Percentiles rank a stretch among this genome's conserved stretches.
These are phyloP conservation scores for Petunia axillaris DNA, from an alignment of 257 asterid genomes.

Conservation along the genomic window DNA sequence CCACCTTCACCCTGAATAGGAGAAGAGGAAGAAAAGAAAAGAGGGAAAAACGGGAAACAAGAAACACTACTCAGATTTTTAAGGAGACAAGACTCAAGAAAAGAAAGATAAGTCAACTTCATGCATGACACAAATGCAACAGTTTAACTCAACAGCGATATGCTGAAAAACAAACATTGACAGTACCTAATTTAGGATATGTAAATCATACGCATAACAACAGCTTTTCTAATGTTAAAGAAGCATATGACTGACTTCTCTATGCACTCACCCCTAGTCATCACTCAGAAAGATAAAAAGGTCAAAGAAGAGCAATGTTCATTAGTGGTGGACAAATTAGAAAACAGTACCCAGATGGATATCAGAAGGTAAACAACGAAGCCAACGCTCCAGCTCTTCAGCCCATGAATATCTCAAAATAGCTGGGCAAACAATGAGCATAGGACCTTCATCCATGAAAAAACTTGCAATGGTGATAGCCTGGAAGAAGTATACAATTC, in stretches of 20 bases:
- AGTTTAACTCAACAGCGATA: slow-evolving; percentile 6
- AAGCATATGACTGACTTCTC: slow-evolving; percentile 10
- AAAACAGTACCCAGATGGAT: slow-evolving; percentile 77
- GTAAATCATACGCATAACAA: neutral
- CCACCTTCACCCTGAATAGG: neutral
- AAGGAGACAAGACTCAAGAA: neutral
- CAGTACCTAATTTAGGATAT: slow-evolving; percentile 9
- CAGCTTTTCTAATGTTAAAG: neutral
- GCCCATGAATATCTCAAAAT: slow-evolving; percentile 92
- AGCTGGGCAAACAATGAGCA: slow-evolving; percentile 96
- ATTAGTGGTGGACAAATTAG: neutral
- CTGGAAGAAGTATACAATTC: slow-evolving; percentile 37
- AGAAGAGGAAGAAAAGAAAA: neutral
- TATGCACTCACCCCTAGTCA: neutral
- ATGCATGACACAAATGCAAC: neutral
- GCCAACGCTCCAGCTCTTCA: slow-evolving; percentile 95
- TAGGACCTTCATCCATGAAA: slow-evolving; percentile 81
- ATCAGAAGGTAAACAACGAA: slow-evolving; percentile 91
- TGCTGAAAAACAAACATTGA: neutral
- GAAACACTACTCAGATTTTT: neutral
- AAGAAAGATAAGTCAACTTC: neutral
- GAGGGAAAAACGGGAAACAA: neutral
- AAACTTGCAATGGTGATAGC: slow-evolving; percentile 90
- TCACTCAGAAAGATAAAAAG: neutral
- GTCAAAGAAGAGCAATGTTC: neutral